Evolutionary conservation across 192 early-diverging fungal genomes (phyloP), one percentile per base, ranked within the genome.

Genomic region (Lunasporangiospora selenospora): DNA sequence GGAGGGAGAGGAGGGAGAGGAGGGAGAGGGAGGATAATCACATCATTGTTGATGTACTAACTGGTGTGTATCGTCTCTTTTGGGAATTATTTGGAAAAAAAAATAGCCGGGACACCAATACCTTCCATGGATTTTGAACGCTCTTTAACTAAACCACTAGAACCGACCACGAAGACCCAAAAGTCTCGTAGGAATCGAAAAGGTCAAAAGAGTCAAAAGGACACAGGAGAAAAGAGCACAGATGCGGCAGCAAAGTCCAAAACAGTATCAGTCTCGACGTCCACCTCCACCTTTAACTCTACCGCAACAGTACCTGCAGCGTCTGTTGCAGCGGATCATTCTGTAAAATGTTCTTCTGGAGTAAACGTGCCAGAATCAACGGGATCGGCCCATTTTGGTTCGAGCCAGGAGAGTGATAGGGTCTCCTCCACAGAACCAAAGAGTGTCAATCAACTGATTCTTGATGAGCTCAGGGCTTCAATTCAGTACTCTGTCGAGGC

Each of bases 121-220:
- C 59, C 59, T 19, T 34, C 55, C 16, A 44, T 21, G 16, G 33
- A 9, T 6, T 44, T 55, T 40, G 69, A 45, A 45, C 50, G 44
- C 21, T 16, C n/a, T n/a, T n/a, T 18, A 10, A 30, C 26, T 6
- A 50, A 52, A 16, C 30, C 47, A 1, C 13, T 31, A 16, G 53
- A 73, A 3, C 3, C 53, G 3, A n/a, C 42, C 21, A 30, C 61
- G 0, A 73, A 63, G 55, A 55, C 4, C 18, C 53, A 19, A 15
- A 62, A 62, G 50, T 63, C 38, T 30, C 54, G 69, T 7, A 62
- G 60, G 53, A 63, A 24, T 23, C 62, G 58, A 73, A 58, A 63
- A 34, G 58, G 42, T n/a, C 69, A 73, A 23, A 73, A 58, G 29
- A 23, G 13, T 11, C 69, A 63, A 53, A 53, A 53, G 61, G 55